Evolutionary conservation across 441 rosid genomes (phyloP), one percentile per base, ranked within the genome.

Genomic region (Euphorbia corollata): DNA sequence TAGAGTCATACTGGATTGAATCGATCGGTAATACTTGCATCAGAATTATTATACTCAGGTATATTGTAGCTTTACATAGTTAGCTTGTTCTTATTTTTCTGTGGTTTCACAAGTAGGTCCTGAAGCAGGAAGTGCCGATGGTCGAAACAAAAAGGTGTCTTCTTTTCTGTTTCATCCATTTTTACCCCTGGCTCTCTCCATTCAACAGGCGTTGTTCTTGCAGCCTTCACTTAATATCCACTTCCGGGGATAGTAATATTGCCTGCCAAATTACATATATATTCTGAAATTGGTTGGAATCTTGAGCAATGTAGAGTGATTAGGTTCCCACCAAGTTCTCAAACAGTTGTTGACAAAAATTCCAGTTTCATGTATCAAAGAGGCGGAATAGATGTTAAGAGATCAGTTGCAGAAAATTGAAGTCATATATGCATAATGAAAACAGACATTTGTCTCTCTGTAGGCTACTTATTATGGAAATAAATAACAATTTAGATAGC

Each of bases 141-240:
- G 85, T 68, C 81, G 95, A 73, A 81, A 86, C 68, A 93, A 84
- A 73, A 89, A 80, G 83, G 78, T 85, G 34, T 89, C 87, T 16
- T 84, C 90, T 11, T 91, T 91, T 81, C 83, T 89, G 19, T 93
- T 93, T 75, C 99, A 94, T 85, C 99, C 99, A 15, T 86, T 79
- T 83, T 80, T 85, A 74, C 96, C 99, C 60, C 83, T 94, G 1
- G 96, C 91, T 30, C 83, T 94, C 64, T 94, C 99, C 67, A 81
- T 94, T 74, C 97, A 91, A 70, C 99, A 88, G 71, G 81, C 96
- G 6, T 58, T 76, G 65, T 86, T 80, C 85, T 74, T 84, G 78
- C 97, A 88, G 36, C 89, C 97, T 19, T 81, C 92, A 20, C 83
- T 94, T 76, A 93, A 93, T 73, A 89, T 93, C 74, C 99, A 93